These are phyloP conservation scores for Suillus brevipes DNA, from an alignment of 768 basidiomycete genomes.

Conservation along the genomic window DNA sequence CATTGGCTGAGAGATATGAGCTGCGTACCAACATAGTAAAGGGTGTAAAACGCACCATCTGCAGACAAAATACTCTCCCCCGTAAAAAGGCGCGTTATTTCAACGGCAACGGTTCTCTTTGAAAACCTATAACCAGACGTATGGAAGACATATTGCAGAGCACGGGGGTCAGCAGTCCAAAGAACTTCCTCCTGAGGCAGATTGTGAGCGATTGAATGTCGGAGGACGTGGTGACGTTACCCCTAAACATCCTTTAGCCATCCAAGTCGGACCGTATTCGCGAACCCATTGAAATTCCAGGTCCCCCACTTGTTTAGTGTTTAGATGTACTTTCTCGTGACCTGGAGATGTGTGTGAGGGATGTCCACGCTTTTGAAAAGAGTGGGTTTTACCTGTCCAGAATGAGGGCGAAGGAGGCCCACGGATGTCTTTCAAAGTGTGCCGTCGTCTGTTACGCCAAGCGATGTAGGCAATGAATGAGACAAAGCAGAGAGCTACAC, in stretches of 20 bases:
- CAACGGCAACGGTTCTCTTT: conserved; percentile 15
- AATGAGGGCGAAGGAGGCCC: conserved; percentile 11
- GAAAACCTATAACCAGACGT: conserved; percentile 30
- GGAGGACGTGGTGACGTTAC: conserved; percentile 7
- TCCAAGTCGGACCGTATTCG: conserved; percentile 29
- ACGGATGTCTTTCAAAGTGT: conserved; percentile 9
- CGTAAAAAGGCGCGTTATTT: conserved; percentile 19
- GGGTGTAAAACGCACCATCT: conserved; percentile 14
- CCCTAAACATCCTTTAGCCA: conserved; percentile 14
- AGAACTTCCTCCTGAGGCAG: conserved; percentile 27
- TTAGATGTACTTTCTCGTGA: conserved; percentile 20
- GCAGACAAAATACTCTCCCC: conserved; percentile 24
- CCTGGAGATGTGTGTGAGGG: conserved; percentile 17
- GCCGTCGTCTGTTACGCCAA: conserved; percentile 9
- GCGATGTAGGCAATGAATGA: background rate
- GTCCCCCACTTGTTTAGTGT: conserved; percentile 31
- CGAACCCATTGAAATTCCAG: conserved; percentile 28
- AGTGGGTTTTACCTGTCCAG: conserved; percentile 1
- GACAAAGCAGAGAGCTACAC: background rate
- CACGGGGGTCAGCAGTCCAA: conserved; percentile 29
- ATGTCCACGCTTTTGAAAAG: background rate
- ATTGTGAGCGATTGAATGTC: background rate
- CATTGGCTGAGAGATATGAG: conserved; percentile 14
- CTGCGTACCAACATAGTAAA: background rate
- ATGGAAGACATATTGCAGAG: conserved; percentile 30